phyloP scores from a whole-genome alignment of 371 early-diverging fungal genomes.

The Aphelidium insulamus region DNA sequence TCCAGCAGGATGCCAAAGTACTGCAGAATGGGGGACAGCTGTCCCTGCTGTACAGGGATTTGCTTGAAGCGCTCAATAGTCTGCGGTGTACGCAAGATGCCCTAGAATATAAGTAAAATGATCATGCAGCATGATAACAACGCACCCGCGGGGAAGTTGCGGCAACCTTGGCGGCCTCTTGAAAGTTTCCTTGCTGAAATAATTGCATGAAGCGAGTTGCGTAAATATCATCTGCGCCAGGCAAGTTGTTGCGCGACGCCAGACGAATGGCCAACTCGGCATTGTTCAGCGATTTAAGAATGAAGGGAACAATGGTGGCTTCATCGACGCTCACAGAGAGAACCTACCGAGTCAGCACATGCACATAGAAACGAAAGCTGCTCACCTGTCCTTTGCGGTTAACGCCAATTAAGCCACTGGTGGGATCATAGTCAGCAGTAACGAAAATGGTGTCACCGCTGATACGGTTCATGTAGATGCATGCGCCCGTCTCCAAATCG shows the following conservation, averaged over 20 bases:
- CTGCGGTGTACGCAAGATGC: conserved; percentile 79
- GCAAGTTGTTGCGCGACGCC: conserved; percentile 72
- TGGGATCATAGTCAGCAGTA: conserved; percentile 67
- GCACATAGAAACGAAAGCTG: background rate
- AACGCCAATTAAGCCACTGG: conserved; percentile 76
- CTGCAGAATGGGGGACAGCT: conserved; percentile 79
- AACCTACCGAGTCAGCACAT: conserved; percentile 23
- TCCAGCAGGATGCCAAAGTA: conserved; percentile 93
- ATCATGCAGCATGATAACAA: background rate
- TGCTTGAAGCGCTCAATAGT: conserved; percentile 87
- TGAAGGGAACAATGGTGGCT: conserved; percentile 64
- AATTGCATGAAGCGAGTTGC: conserved; percentile 64
- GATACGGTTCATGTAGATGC: conserved; percentile 90
- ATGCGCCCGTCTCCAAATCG: conserved; percentile 76
- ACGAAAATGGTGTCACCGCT: conserved; percentile 91
- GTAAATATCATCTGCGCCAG: conserved; percentile 86
- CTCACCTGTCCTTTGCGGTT: conserved; percentile 86
- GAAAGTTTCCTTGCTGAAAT: conserved; percentile 48
- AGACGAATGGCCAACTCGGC: conserved; percentile 70
- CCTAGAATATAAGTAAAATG: conserved; percentile 16
- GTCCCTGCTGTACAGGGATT: conserved; percentile 49
- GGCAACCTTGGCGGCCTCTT: conserved; percentile 86
- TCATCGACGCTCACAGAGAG: conserved; percentile 80
- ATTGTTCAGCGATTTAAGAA: conserved; percentile 56
- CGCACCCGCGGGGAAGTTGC: conserved; percentile 73